Conservation (phyloP, 495 filamentous ascomycete genomes). For the Parathielavia hyrcaniae region DNA sequence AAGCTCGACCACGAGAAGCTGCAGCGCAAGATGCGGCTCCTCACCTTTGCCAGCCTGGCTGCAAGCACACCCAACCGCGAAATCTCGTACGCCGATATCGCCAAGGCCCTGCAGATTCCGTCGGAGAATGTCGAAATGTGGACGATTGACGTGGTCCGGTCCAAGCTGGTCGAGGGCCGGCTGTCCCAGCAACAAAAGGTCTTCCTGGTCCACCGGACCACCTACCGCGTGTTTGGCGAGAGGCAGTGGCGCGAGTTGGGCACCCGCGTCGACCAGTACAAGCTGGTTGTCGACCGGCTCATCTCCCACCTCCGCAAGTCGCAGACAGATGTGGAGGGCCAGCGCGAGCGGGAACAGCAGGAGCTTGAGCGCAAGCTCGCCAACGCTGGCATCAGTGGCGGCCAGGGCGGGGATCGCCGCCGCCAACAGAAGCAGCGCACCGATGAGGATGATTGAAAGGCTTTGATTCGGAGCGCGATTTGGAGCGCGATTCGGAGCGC, state of each 20-base stretch:
- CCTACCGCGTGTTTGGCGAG: slow-evolving; percentile 92
- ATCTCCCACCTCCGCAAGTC: slow-evolving; percentile 67
- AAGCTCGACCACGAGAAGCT: slow-evolving; percentile 57
- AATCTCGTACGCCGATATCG: slow-evolving; percentile 77
- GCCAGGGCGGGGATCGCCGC: slow-evolving; percentile 24
- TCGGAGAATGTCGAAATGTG: slow-evolving; percentile 86
- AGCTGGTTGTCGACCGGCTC: slow-evolving; percentile 66
- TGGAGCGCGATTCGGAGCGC: not conserved
- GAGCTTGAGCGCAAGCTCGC: slow-evolving; percentile 53
- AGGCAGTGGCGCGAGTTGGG: slow-evolving; percentile 97
- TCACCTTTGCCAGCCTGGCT: slow-evolving; percentile 85
- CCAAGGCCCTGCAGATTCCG: slow-evolving; percentile 73
- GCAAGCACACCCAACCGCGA: slow-evolving; percentile 74
- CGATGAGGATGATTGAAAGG: slow-evolving; percentile 44
- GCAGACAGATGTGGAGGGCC: slow-evolving; percentile 57
- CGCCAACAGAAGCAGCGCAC: slow-evolving; percentile 35
- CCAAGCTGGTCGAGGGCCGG: slow-evolving; percentile 89
- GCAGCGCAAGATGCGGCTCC: slow-evolving; percentile 84
- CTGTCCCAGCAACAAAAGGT: slow-evolving; percentile 83
- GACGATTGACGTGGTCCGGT: slow-evolving; percentile 96
- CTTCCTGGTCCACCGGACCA: slow-evolving; percentile 89
- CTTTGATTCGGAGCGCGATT: not conserved
- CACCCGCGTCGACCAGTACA: slow-evolving; percentile 82
- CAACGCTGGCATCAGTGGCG: slow-evolving; percentile 36
- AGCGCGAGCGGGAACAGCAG: slow-evolving; percentile 55